Conservation (phyloP, 2,329 filamentous ascomycete species). For the Aspergillus fijiensis region DNA sequence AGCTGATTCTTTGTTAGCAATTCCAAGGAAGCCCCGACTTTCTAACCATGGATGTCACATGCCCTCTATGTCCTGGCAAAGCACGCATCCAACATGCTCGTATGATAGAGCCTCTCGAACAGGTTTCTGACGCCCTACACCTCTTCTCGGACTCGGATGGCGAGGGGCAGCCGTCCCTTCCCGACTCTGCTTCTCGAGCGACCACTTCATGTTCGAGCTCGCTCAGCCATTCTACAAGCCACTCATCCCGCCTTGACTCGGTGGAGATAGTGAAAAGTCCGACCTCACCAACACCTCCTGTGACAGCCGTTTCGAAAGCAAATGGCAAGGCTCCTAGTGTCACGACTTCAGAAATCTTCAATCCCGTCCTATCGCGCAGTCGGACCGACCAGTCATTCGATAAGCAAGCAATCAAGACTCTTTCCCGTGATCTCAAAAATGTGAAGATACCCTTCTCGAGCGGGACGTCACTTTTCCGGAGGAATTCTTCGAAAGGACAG, state of each 20-base stretch:
- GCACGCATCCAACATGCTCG: constrained; percentile 35
- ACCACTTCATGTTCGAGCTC: constrained; percentile 25
- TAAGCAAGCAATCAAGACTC: constrained; percentile 17
- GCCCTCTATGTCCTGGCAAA: constrained; percentile 32
- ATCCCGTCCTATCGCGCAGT: constrained; percentile 9
- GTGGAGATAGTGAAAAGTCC: constrained; percentile 17
- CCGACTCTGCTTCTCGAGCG: constrained; percentile 17
- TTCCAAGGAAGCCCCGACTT: constrained; percentile 20
- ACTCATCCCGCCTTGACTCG: constrained; percentile 20
- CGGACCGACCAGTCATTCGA: constrained; percentile 13
- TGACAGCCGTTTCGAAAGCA: constrained; percentile 14
- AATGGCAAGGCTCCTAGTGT: constrained; percentile 16
- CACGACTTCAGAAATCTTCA: constrained; percentile 13
- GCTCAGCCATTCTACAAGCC: constrained; percentile 24
- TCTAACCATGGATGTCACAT: constrained; percentile 26
- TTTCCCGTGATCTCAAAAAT: constrained; percentile 23
- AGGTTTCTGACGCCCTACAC: constrained; percentile 24
- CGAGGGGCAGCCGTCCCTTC: constrained; percentile 18
- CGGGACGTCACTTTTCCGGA: constrained; percentile 22
- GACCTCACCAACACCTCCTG: constrained; percentile 14
- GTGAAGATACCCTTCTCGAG: constrained; percentile 20
- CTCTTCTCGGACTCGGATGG: constrained; percentile 16
- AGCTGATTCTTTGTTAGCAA: constrained; percentile 13
- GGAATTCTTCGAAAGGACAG: constrained; percentile 19
- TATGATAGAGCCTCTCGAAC: constrained; percentile 35